A percentile compares a stretch with the other conserved stretches of the same genome.
Conservation (phyloP, 1,284 basidiomycete genomes). For the Fomitopsis betulina region DNA sequence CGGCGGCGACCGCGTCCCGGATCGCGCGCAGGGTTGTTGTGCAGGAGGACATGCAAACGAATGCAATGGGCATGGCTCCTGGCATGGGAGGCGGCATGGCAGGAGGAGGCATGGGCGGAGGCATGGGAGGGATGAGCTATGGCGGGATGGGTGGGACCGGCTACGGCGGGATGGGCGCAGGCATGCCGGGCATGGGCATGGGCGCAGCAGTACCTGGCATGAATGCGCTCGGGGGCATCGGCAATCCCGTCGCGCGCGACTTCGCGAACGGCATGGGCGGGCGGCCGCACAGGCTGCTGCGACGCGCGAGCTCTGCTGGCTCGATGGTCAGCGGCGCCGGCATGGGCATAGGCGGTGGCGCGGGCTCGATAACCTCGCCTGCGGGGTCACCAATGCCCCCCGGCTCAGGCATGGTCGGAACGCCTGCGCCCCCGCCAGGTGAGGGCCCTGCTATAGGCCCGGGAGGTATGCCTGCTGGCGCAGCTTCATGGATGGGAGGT, state of each 20-base stretch:
- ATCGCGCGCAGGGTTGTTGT: conserved; percentile 5
- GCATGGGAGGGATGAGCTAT: neutral
- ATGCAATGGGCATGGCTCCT: neutral
- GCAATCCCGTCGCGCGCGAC: neutral
- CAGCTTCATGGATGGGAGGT: neutral
- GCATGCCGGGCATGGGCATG: neutral
- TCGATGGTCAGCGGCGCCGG: neutral
- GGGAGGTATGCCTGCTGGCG: neutral
- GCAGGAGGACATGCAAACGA: neutral
- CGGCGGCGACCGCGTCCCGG: conserved; percentile 8
- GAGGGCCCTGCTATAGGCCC: neutral
- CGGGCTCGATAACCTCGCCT: neutral
- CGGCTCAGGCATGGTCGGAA: neutral
- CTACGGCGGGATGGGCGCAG: neutral
- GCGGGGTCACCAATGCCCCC: conserved; percentile 1
- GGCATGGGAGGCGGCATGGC: neutral
- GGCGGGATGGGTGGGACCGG: neutral
- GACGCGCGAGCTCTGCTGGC: conserved; percentile 5
- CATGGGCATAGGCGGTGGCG: neutral
- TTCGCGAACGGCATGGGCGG: conserved; percentile 2
- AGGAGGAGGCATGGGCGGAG: conserved; percentile 1
- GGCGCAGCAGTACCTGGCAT: neutral
- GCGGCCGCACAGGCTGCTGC: conserved; percentile 1
- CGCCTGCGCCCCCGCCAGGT: neutral
- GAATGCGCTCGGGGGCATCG: conserved; percentile 2